These are phyloP conservation scores for Aspergillus carlsbadensis DNA, from an alignment of 495 filamentous ascomycete species.

Conservation along the genomic window DNA sequence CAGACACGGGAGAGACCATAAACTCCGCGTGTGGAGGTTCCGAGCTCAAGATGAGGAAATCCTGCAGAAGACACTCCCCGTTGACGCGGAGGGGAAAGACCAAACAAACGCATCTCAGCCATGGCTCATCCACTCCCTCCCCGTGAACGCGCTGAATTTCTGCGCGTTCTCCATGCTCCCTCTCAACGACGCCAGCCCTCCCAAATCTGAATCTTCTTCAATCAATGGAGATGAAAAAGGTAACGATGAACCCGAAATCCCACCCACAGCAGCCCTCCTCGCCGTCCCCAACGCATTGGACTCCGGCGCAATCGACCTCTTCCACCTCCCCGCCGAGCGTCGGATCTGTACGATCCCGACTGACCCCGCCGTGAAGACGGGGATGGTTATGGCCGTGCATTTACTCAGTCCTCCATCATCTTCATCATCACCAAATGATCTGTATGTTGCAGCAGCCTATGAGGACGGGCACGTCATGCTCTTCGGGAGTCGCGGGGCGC, in stretches of 20 bases:
- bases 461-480: slow-evolving; percentile 79
- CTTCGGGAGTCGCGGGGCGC: slow-evolving; percentile 36
- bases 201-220: neutral
- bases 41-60: slow-evolving; percentile 49
- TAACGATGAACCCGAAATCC: neutral
- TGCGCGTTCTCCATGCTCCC: slow-evolving; percentile 73
- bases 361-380: slow-evolving; percentile 57
- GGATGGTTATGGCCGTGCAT: slow-evolving; percentile 88
- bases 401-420: slow-evolving; percentile 45
- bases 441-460: slow-evolving; percentile 71
- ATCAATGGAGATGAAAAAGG: neutral
- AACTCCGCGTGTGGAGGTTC: slow-evolving; percentile 82
- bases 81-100: slow-evolving; percentile 45
- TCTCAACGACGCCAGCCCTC: slow-evolving; percentile 10
- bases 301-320: slow-evolving; percentile 82
- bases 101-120: slow-evolving; percentile 66
- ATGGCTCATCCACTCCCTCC: slow-evolving; percentile 79
- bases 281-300: slow-evolving; percentile 76
- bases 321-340: slow-evolving; percentile 72
- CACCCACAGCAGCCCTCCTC: slow-evolving; percentile 48
- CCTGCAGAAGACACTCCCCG: slow-evolving; percentile 69
- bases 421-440: slow-evolving; percentile 37
- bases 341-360: slow-evolving; percentile 66
- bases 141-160: slow-evolving; percentile 94
- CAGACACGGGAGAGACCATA: slow-evolving; percentile 90